Evolutionary conservation across 2,329 filamentous ascomycete genomes (phyloP).

Genomic region (Aspergillus ochraceoroseus): DNA sequence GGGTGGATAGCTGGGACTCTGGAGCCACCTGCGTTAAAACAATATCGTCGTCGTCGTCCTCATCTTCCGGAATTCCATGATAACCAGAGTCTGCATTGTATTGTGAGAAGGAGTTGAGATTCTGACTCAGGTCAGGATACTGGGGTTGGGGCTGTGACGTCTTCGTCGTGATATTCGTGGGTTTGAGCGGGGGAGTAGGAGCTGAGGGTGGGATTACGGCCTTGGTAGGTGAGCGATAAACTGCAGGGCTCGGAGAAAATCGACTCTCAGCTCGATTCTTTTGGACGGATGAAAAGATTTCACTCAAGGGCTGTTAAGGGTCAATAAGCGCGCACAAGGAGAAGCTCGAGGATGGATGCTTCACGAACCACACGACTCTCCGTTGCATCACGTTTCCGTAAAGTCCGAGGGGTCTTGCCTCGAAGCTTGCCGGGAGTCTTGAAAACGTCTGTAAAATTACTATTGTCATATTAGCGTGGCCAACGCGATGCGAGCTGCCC

Average conservation of each 20-base stretch:
- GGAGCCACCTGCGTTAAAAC: slow-evolving; percentile 32
- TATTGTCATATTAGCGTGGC: slow-evolving; percentile 43
- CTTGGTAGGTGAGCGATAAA: slow-evolving; percentile 37
- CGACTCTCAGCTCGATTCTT: slow-evolving; percentile 37
- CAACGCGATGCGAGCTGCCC: slow-evolving; percentile 5
- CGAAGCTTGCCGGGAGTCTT: slow-evolving; percentile 57
- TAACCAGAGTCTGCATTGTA: slow-evolving; percentile 47
- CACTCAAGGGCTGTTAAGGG: slow-evolving; percentile 42
- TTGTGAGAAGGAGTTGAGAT: slow-evolving; percentile 38
- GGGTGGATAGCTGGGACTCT: slow-evolving; percentile 33
- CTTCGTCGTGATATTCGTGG: slow-evolving; percentile 18
- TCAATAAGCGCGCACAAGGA: slow-evolving; percentile 9
- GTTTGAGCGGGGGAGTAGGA: slow-evolving; percentile 16
- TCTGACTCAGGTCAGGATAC: slow-evolving; percentile 31
- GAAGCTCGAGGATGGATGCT: too few relatives aligned
- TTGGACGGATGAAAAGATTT: slow-evolving; percentile 44
- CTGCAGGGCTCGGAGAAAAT: slow-evolving; percentile 32
- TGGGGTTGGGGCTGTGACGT: slow-evolving; percentile 26
- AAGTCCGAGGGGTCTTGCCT: slow-evolving; percentile 47
- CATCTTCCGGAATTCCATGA: slow-evolving; percentile 44
- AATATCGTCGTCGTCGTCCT: slow-evolving; percentile 37
- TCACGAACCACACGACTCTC: slow-evolving; percentile 44
- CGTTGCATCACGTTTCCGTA: slow-evolving; percentile 41
- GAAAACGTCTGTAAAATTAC: slow-evolving; percentile 90
- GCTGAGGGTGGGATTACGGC: slow-evolving; percentile 17